These are phyloP conservation scores for Colletotrichum nymphaeae DNA, from an alignment of 2,329 filamentous ascomycete genomes.

Conservation along the genomic window DNA sequence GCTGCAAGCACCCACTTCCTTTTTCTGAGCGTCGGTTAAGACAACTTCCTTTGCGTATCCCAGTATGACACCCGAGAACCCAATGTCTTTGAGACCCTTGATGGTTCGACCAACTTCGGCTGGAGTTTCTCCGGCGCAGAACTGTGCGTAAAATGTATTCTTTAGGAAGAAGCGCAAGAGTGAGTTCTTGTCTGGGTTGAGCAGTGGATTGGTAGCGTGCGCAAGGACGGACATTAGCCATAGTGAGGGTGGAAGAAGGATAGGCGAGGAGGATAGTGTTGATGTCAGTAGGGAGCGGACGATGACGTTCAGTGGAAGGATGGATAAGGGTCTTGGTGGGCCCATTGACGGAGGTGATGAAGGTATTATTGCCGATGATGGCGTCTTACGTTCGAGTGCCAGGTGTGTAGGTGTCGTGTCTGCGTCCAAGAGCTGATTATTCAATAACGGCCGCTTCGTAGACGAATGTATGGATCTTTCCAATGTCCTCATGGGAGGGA, in stretches of 20 bases:
- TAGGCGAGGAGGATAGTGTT: conserved; percentile 75
- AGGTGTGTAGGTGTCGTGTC: not conserved
- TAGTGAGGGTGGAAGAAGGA: conserved; percentile 78
- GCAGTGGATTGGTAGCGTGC: conserved; percentile 71
- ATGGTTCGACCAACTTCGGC: conserved; percentile 76
- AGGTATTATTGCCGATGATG: not conserved
- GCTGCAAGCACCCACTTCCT: conserved; percentile 55
- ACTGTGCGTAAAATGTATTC: conserved; percentile 89
- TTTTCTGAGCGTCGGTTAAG: conserved; percentile 65
- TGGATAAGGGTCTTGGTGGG: conserved; percentile 62
- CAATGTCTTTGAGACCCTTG: conserved; percentile 74
- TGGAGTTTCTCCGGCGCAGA: conserved; percentile 84
- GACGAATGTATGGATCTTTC: conserved; percentile 43
- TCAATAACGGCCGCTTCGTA: conserved; percentile 37
- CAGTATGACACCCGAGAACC: conserved; percentile 86
- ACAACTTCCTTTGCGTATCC: conserved; percentile 88
- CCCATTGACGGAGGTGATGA: not conserved
- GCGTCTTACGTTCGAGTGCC: not conserved
- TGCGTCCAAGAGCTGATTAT: conserved; percentile 33
- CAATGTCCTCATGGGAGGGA: conserved; percentile 29
- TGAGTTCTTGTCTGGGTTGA: conserved; percentile 82
- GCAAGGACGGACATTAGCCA: conserved; percentile 76
- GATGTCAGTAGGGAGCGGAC: conserved; percentile 77
- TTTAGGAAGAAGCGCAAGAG: conserved; percentile 78
- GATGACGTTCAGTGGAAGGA: conserved; percentile 74